Conservation (phyloP, 2,329 filamentous ascomycete genomes). For the Talaromyces albobiverticillius region DNA sequence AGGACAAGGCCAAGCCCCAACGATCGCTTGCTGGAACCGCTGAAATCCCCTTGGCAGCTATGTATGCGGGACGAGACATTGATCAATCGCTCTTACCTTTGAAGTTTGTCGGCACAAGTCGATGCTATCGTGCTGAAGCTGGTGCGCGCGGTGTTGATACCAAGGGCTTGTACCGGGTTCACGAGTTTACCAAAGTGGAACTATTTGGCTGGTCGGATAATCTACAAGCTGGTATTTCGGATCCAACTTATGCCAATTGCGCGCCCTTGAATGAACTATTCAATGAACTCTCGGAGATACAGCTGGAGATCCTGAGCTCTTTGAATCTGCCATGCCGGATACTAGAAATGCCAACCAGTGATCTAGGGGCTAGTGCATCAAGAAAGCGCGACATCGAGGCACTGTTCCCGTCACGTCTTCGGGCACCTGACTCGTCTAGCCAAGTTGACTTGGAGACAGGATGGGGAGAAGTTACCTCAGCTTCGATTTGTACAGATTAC, state of each 20-base stretch:
- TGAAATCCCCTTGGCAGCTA: constrained; percentile 89
- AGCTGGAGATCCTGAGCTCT: constrained; percentile 74
- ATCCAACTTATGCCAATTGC: constrained; percentile 13
- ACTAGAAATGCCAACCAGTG: constrained; percentile 84
- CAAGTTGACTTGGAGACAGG: constrained; percentile 53
- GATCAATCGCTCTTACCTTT: constrained; percentile 66
- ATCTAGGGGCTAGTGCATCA: constrained; percentile 83
- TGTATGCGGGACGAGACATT: constrained; percentile 74
- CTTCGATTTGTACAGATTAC: constrained; percentile 92
- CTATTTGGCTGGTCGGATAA: constrained; percentile 84
- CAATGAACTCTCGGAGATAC: constrained; percentile 80
- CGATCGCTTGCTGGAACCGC: constrained; percentile 82
- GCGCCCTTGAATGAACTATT: constrained; percentile 54
- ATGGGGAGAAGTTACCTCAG: constrained; percentile 91
- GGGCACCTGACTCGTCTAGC: constrained; percentile 15
- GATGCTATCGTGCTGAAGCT: constrained; percentile 95
- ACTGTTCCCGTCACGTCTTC: constrained; percentile 76
- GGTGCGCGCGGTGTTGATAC: constrained; percentile 86
- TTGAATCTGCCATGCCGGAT: constrained; percentile 83
- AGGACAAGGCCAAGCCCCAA: constrained; percentile 65
- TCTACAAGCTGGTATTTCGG: constrained; percentile 38
- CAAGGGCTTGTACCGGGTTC: constrained; percentile 92
- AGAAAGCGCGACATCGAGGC: constrained; percentile 93
- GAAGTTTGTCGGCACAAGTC: constrained; percentile 77
- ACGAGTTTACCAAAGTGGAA: constrained; percentile 98